Percentiles rank a stretch among this genome's conserved stretches.
phyloP scores from a whole-genome alignment of 345 rosid species.

The Salix viminalis region DNA sequence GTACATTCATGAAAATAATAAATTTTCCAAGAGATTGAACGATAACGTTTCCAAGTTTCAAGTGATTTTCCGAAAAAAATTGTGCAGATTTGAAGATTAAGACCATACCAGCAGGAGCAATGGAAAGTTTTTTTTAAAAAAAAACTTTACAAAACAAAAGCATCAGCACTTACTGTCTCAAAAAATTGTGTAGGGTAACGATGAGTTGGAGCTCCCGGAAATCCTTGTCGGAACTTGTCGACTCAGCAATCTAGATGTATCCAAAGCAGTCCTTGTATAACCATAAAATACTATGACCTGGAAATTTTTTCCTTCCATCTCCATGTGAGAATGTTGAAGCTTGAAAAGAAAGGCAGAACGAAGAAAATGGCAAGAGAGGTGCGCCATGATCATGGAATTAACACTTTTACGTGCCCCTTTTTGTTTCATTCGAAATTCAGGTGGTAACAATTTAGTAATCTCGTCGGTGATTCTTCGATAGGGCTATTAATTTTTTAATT shows the following conservation, averaged over 20 bases:
- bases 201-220: slow-evolving; percentile 88
- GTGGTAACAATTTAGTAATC: neutral
- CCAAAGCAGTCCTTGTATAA: slow-evolving; percentile 48
- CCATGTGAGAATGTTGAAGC: neutral
- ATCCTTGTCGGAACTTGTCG: slow-evolving; percentile 77
- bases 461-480: neutral
- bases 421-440: neutral
- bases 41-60: neutral
- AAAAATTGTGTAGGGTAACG: slow-evolving; percentile 57
- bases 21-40: neutral
- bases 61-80: neutral
- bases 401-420: neutral
- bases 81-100: neutral
- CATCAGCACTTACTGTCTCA: neutral
- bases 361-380: neutral
- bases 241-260: slow-evolving; percentile 55
- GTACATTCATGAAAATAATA: too few species aligned
- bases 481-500: neutral
- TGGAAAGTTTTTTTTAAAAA: too few species aligned
- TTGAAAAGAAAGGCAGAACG: neutral
- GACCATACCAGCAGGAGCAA: neutral
- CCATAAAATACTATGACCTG: slow-evolving; percentile 15
- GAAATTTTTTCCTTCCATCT: neutral
- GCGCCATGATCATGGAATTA: too few species aligned
- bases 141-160: neutral